A percentile compares a stretch with the other conserved stretches of the same genome.
Conservation (phyloP, 2,329 filamentous ascomycete genomes). For the Pyrenophora teres region DNA sequence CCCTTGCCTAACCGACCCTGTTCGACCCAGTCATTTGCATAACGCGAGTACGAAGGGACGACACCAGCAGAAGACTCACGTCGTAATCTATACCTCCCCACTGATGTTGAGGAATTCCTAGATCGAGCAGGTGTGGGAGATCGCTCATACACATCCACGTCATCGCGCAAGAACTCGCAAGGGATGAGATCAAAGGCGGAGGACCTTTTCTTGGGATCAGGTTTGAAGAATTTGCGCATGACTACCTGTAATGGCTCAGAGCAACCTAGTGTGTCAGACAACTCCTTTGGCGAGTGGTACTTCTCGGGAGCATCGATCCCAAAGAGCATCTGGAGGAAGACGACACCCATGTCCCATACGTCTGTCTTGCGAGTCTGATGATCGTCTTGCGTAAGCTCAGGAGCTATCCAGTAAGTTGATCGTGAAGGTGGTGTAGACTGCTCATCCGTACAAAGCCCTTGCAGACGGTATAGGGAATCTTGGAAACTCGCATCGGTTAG, state of each 20-base stretch:
- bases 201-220: slow-evolving; percentile 81
- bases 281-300: slow-evolving; percentile 76
- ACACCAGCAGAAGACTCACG: slow-evolving; percentile 44
- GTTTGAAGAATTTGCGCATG: slow-evolving; percentile 80
- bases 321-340: slow-evolving; percentile 93
- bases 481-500: slow-evolving; percentile 76
- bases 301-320: slow-evolving; percentile 76
- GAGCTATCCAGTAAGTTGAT: slow-evolving; percentile 81
- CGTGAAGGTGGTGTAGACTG: slow-evolving; percentile 65
- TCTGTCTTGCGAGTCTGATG: slow-evolving; percentile 75
- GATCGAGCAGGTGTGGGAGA: slow-evolving; percentile 43
- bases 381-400: slow-evolving; percentile 70
- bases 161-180: slow-evolving; percentile 59
- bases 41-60: slow-evolving; percentile 66
- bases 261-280: slow-evolving; percentile 72
- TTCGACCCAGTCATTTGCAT: slow-evolving; percentile 87
- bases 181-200: slow-evolving; percentile 76
- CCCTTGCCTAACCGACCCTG: slow-evolving; percentile 88
- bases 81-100: slow-evolving; percentile 39
- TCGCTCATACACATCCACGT: slow-evolving; percentile 51
- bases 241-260: slow-evolving; percentile 80
- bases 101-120: slow-evolving; percentile 44
- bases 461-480: slow-evolving; percentile 67
- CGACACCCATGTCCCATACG: slow-evolving; percentile 91
- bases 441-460: slow-evolving; percentile 56